Base-by-base conservation (phyloP, 192 early-diverging fungal species). In the Phycomyces blakesleeanus region DNA sequence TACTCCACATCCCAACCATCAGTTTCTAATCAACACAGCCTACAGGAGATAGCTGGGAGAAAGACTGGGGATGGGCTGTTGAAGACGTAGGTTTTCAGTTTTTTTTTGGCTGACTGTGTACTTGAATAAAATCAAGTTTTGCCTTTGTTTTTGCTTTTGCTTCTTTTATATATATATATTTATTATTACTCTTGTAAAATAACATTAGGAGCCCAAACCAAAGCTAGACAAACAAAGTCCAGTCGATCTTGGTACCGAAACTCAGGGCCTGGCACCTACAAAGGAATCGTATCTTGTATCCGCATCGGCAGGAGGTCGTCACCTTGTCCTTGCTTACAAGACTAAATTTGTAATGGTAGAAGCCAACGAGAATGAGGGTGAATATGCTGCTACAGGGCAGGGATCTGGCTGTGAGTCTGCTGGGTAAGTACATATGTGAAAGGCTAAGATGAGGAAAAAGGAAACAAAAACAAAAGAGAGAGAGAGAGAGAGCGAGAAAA, bases 351-450 rank as follows among this genome's bases (percentile, higher is more conserved):
- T 75, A 11, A 59, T 70, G 12, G 57, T 75, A 16, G 44, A 53
- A 34, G 21, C 64, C 21, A 55, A 69, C 54, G 39, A 34, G 20
- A 54, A 52, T 5, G 62, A 75, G 16, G 68, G 55, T 1, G 67
- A 75, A 24, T 75, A 70, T 37, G 42, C 52, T 18, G 73, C 64
- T 18, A 50, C 76, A 4, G 77, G 80, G 14, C 80, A 82, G 67
- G 80, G 80, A 50, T 75, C 77, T 4, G 76, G 79, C 20, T 63
- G 77, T 18, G 71, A 81, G 12, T 56, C 54, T 55, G 24, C 64
- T 21, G 40, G 69, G 79, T 81, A 75, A 56, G 64, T 51, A 15
- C n/a, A n/a, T n/a, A n/a, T n/a, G n/a, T n/a, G n/a, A n/a, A n/a
- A n/a, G n/a, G n/a, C n/a, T n/a, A 50, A 11, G 3, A 18, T 3